Conservation (phyloP, 306 rosid species). For the Aeschynomene evenia region DNA sequence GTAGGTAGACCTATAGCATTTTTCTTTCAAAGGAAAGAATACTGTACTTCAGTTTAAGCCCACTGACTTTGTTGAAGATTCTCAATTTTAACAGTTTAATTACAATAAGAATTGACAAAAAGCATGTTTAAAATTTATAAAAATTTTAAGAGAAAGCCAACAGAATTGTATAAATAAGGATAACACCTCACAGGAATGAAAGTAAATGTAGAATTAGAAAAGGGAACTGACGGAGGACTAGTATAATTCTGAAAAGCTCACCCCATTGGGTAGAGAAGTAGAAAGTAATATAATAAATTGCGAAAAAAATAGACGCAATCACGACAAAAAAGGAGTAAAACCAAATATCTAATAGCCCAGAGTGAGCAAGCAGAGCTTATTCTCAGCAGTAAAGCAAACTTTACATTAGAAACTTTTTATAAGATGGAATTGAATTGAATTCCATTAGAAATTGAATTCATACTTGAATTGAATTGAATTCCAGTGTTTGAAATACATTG, state of each 20-base stretch:
- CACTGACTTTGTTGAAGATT: not conserved
- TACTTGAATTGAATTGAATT: no score
- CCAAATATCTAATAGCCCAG: not conserved
- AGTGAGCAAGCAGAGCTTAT: constrained; percentile 17
- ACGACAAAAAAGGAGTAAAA: not conserved
- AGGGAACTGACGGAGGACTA: not conserved
- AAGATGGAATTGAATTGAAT: no score
- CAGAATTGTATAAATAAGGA: constrained; percentile 3
- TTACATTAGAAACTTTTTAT: not conserved
- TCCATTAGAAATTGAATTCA: no score
- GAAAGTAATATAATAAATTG: constrained; percentile 5
- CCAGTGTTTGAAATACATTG: no score
- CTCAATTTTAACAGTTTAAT: constrained; percentile 1
- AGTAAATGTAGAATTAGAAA: not conserved
- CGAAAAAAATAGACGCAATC: constrained; percentile 1
- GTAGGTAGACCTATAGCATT: not conserved
- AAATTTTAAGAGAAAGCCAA: not conserved
- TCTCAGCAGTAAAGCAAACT: constrained; percentile 3
- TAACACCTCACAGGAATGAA: constrained; percentile 4
- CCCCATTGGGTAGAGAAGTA: constrained; percentile 14
- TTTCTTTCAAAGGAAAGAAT: constrained; percentile 4
- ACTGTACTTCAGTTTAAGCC: constrained; percentile 6
- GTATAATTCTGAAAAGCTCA: constrained; percentile 1
- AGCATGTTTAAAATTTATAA: not conserved
- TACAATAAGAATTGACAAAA: constrained; percentile 12